Base-by-base conservation (phyloP, 805 yeast genomes). In the Ogataea corticis region DNA sequence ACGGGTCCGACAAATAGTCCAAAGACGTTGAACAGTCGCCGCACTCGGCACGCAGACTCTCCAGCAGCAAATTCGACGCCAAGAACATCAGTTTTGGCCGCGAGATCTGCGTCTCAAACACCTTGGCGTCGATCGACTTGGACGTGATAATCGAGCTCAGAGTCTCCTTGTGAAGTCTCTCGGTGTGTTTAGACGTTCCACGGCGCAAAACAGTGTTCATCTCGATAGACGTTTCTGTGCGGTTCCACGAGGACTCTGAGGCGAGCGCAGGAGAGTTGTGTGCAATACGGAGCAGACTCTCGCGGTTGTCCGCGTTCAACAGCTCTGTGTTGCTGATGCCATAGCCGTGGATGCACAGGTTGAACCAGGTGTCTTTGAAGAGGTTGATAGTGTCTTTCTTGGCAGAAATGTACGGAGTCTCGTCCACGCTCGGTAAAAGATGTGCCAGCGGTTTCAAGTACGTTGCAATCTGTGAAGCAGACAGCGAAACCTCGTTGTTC, bases 281-380 rank as follows among this genome's bases (percentile, higher is more conserved):
- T 1, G 99, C 98, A 54, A 94, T 85, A 43, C 82, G 70, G 55
- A 76, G 72, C 33, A 92, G 71, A 21, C 79, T 78, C 0, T 54
- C 54, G 34, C 66, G 62, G 57, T 77, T 75, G n/a, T 67, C 66
- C 44, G 25, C 25, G 25, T 68, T 66, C 13, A 80, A 75, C 58
- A 82, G 69, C 12, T 71, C 70, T 0, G 94, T 82, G 30, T 72
- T 72, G 25, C 25, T 21, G 44, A 72, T 71, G n/a, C 81, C 76
- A 61, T 83, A 89, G 0, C 99, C 99, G 65, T 94, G 96, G 21
- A 91, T 86, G 3, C 84, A 92, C 75, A 94, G 72, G 59, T 92
- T 94, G 64, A 88, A 89, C 99, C 99, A 94, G 35, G 89, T 81
- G 64, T 94, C 86, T 59, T 95, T 77, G 71, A 92, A 88, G 48